phyloP scores from a whole-genome alignment of 495 filamentous ascomycete species.

The Filosporella fistucella region DNA sequence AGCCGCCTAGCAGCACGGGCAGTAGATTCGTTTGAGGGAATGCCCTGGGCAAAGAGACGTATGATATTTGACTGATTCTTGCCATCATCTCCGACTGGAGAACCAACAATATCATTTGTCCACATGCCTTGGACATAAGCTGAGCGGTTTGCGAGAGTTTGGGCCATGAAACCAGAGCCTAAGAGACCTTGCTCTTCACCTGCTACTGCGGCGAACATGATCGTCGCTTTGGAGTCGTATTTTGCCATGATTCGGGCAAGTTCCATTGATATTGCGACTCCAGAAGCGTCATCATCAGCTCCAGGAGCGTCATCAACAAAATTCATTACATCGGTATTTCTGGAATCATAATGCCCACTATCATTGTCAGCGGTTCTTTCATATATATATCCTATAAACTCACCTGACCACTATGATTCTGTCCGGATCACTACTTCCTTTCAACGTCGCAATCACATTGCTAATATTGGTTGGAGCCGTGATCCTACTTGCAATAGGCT shows the following conservation, averaged over 20 bases:
- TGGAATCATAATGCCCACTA: conserved; percentile 46
- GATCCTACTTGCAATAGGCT: conserved; percentile 36
- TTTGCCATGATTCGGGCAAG: conserved; percentile 40
- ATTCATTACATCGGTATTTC: conserved; percentile 41
- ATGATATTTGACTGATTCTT: conserved; percentile 38
- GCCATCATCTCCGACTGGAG: conserved; percentile 34
- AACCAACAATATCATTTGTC: conserved; percentile 23
- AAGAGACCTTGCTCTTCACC: conserved; percentile 51
- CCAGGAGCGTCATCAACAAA: conserved; percentile 47
- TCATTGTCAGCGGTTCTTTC: too few relatives aligned
- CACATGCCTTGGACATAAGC: conserved; percentile 46
- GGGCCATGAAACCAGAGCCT: conserved; percentile 40
- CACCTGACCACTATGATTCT: conserved; percentile 41
- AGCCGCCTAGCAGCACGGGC: conserved; percentile 27
- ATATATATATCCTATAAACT: too few relatives aligned
- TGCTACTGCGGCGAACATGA: conserved; percentile 46
- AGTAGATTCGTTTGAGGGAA: conserved; percentile 28
- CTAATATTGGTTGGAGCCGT: conserved; percentile 39
- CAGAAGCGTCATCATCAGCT: conserved; percentile 41
- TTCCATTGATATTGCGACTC: conserved; percentile 37
- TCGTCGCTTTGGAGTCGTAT: conserved; percentile 38
- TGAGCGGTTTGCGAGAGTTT: conserved; percentile 37
- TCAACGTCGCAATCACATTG: conserved; percentile 45
- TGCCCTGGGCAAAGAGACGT: conserved; percentile 43
- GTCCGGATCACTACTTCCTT: conserved; percentile 39